Evolutionary conservation across 2,329 filamentous ascomycete species (phyloP).

Genomic region (Trichoderma gracile): DNA sequence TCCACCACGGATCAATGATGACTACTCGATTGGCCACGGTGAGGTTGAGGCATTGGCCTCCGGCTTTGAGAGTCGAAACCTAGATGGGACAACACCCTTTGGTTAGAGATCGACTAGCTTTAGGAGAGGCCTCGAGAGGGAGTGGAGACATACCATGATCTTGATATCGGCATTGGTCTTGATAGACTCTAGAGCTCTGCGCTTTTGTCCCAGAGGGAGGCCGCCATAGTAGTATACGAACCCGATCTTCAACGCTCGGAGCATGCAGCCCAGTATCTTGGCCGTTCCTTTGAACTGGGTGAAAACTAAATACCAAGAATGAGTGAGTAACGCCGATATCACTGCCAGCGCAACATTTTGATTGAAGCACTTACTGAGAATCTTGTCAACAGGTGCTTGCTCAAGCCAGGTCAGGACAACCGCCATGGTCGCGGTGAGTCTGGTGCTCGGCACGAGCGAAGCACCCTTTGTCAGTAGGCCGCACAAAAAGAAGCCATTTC

Average conservation of each 20-base stretch:
- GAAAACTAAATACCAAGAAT: neutral
- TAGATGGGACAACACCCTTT: neutral
- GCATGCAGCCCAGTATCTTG: conserved; percentile 11
- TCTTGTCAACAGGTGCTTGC: conserved; percentile 41
- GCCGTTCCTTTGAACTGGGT: conserved; percentile 5
- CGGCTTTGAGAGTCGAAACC: conserved; percentile 36
- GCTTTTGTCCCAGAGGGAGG: neutral
- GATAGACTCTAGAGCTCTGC: neutral
- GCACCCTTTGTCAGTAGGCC: neutral
- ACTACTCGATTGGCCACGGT: conserved; percentile 54
- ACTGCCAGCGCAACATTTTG: fast-evolving
- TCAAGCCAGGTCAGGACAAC: conserved; percentile 38
- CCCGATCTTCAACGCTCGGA: neutral
- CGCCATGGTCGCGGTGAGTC: conserved; percentile 37
- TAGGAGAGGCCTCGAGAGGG: no score
- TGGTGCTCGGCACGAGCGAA: conserved; percentile 35
- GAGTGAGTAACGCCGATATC: neutral
- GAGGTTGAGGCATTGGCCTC: conserved; percentile 45
- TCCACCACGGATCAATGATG: conserved; percentile 62
- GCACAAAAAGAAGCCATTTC: conserved; percentile 3
- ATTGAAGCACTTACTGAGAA: conserved; percentile 37
- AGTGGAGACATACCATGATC: no score
- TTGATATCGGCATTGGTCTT: neutral
- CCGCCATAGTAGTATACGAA: conserved; percentile 15
- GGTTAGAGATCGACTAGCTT: neutral